Evolutionary conservation across 1,139 yeast species (phyloP).

Genomic region (Hansenula lynferdii): DNA sequence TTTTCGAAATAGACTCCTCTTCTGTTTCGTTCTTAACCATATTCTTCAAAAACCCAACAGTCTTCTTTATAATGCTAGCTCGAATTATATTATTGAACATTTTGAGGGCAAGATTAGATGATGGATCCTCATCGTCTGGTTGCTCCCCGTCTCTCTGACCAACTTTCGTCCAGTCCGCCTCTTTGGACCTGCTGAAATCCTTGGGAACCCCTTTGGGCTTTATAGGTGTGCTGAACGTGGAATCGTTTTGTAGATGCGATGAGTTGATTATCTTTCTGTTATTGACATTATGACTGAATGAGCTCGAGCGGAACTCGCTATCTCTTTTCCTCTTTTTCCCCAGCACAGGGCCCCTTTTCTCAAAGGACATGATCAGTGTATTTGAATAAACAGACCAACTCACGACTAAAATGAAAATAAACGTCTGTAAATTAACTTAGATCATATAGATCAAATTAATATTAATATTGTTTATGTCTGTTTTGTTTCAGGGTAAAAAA

Average conservation of each 20-base stretch:
- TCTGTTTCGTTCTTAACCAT: not conserved
- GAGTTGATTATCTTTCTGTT: constrained; percentile 1
- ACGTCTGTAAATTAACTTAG: not conserved
- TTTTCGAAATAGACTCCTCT: constrained; percentile 6
- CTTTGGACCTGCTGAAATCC: constrained; percentile 1
- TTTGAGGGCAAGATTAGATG: not conserved
- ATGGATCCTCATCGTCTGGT: constrained; percentile 11
- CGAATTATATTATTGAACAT: too few relatives aligned
- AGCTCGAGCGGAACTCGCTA: not conserved
- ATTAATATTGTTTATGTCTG: not conserved
- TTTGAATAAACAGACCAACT: not conserved
- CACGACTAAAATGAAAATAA: too few relatives aligned
- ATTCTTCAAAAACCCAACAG: too few relatives aligned
- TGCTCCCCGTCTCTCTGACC: constrained; percentile 15
- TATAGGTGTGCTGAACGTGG: constrained; percentile 1
- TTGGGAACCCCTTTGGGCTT: constrained; percentile 1
- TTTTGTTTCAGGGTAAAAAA: not conserved
- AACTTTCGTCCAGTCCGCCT: constrained; percentile 22
- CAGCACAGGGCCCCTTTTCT: not conserved
- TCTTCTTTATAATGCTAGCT: too few relatives aligned
- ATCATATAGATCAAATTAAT: not conserved
- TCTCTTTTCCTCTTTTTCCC: constrained; percentile 2
- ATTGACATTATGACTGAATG: too few relatives aligned
- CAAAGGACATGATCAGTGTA: not conserved
- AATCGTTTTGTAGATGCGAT: constrained; percentile 1